These are phyloP conservation scores for Massospora cicadina DNA, from an alignment of 371 early-diverging fungal genomes.

Conservation along the genomic window DNA sequence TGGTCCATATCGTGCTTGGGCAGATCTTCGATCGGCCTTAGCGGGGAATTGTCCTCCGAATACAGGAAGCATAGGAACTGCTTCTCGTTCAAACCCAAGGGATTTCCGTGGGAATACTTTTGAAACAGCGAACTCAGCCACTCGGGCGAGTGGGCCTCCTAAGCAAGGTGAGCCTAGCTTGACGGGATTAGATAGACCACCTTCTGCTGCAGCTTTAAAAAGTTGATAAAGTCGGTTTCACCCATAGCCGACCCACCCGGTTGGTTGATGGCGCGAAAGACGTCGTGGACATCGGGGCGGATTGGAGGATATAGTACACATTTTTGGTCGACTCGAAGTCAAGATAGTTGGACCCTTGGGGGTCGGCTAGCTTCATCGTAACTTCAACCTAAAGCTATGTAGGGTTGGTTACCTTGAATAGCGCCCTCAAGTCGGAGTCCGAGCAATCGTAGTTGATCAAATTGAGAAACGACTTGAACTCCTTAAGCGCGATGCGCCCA, in stretches of 20 bases:
- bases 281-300: conserved; percentile 1
- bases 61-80: background rate
- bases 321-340: conserved; percentile 5
- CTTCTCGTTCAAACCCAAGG: background rate
- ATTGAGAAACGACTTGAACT: conserved; percentile 6
- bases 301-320: conserved; percentile 5
- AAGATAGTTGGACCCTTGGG: background rate
- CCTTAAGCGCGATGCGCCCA: conserved; percentile 6
- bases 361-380: no score
- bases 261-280: background rate
- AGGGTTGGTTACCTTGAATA: conserved; percentile 7
- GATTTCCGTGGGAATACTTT: background rate
- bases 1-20: conserved; percentile 21
- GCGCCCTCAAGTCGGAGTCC: background rate
- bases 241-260: background rate
- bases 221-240: background rate
- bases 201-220: conserved; percentile 3
- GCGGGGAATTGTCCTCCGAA: conserved; percentile 1
- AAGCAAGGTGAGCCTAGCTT: background rate
- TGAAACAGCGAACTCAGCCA: background rate
- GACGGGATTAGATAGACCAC: background rate
- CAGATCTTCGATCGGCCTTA: background rate
- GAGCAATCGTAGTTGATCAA: conserved; percentile 9
- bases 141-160: conserved; percentile 1
- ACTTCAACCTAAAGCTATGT: no score